Evolutionary conservation across 164 flowering plant genomes (phyloP).

Genomic region (Aristolochia contorta): DNA sequence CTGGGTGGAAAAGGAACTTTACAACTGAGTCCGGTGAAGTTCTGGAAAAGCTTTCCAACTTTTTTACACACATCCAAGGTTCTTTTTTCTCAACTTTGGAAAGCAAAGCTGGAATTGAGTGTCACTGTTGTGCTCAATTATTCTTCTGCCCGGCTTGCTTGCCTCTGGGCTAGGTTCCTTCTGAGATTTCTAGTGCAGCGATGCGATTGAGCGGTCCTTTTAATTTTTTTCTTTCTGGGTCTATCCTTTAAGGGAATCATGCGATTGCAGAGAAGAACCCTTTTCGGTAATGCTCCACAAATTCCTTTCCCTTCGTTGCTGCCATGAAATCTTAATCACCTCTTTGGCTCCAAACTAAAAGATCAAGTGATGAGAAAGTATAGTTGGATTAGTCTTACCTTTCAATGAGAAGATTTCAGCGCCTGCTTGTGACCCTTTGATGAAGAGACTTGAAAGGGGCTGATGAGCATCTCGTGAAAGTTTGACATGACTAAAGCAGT

Average conservation of each 20-base stretch:
- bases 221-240: neutral
- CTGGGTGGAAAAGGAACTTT: slow-evolving; percentile 7
- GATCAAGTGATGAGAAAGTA: no score
- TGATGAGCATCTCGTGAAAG: no score
- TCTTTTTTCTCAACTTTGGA: neutral
- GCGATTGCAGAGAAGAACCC: neutral
- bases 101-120: neutral
- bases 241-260: neutral
- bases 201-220: neutral
- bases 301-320: no score
- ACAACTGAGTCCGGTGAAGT: neutral
- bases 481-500: no score
- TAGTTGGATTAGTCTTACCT: no score
- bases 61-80: neutral
- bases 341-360: no score
- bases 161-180: neutral
- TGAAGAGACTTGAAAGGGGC: no score
- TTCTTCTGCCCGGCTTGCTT: slow-evolving; percentile 1
- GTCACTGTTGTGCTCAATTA: neutral
- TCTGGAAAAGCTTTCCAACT: slow-evolving; percentile 3
- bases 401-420: no score
- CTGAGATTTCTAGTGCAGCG: slow-evolving; percentile 1
- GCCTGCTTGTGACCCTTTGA: no score
- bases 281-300: no score
- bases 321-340: no score